A percentile compares a stretch with the other conserved stretches of the same genome.
phyloP scores from a whole-genome alignment of 805 yeast species.

The Starmerella lactis-condensi region DNA sequence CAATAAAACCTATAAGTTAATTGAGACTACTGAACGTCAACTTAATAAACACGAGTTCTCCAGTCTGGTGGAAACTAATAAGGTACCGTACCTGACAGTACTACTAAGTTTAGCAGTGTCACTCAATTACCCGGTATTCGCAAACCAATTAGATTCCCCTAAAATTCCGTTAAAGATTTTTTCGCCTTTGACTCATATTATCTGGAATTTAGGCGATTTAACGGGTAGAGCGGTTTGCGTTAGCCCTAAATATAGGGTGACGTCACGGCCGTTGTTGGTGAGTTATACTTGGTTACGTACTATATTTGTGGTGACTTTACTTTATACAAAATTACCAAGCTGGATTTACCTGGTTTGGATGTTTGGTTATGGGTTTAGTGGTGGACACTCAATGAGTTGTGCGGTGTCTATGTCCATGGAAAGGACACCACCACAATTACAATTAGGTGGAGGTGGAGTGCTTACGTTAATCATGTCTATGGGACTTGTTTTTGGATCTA shows the following conservation, averaged over 20 bases:
- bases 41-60: too few species aligned
- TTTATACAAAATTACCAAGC: slow-evolving; percentile 31
- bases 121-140: slow-evolving; percentile 75
- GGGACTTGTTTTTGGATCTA: slow-evolving; percentile 65
- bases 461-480: slow-evolving; percentile 59
- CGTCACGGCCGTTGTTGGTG: slow-evolving; percentile 30
- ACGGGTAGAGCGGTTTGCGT: slow-evolving; percentile 58
- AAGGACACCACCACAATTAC: slow-evolving; percentile 43
- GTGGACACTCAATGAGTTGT: slow-evolving; percentile 69
- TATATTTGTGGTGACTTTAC: slow-evolving; percentile 54
- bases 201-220: slow-evolving; percentile 85
- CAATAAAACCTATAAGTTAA: neutral
- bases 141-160: slow-evolving; percentile 44
- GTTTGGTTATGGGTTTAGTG: slow-evolving; percentile 64
- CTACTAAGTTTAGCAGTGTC: slow-evolving; percentile 58
- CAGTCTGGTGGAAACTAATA: slow-evolving; percentile 26
- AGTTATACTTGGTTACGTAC: slow-evolving; percentile 36
- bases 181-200: slow-evolving; percentile 58
- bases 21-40: neutral
- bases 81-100: slow-evolving; percentile 47
- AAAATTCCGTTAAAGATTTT: slow-evolving; percentile 27
- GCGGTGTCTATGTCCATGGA: slow-evolving; percentile 60
- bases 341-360: slow-evolving; percentile 47
- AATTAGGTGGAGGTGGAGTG: slow-evolving; percentile 88
- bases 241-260: slow-evolving; percentile 24